Base-by-base conservation (phyloP, 495 filamentous ascomycete genomes). In the Neurospora sp. region DNA sequence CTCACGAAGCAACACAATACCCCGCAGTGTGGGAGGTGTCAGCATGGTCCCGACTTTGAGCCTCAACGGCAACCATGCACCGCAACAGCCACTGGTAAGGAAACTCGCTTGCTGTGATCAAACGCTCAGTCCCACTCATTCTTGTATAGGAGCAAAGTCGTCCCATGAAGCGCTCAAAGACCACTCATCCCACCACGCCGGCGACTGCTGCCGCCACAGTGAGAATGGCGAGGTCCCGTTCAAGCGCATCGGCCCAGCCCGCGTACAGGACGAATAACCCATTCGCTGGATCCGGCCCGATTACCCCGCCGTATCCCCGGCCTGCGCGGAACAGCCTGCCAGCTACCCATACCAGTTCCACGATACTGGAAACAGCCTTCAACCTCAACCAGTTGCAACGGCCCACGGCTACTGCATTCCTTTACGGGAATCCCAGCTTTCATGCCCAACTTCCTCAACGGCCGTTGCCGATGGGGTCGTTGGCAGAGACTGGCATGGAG, bases 81-180 rank as follows among this genome's bases (percentile, higher is more conserved):
- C 74, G 18, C 35, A 23, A 9, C 73, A 75, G 42, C 72, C 72
- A 40, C 70, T 75, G 73, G 79, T 81, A 77, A 77, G 78, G 5
- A 31, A 23, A 37, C 44, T 39, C 49, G 39, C 35, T 37, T 41
- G 27, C 37, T 20, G n/a, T 44, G 23, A 39, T 16, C 27, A 16
- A 37, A 69, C 16, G 37, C 20, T 11, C 60, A 72, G 70, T 39
- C 62, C 72, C 70, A 66, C 73, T 77, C 66, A 77, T 66, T 16
- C 49, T 70, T 60, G 41, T 72, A 38, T 72, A 79, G 75, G 75
- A 78, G 39, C 74, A 74, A n/a, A 72, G 60, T 35, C 79, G 79
- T 11, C 79, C 80, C 62, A 78, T 81, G 79, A 82, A 82, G 73
- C 74, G 79, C 11, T 78, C 79, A 27, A 82, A 79, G 70, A 82